These are phyloP conservation scores for Epicoccum sorghinum DNA, from an alignment of 2,329 filamentous ascomycete species.

Conservation along the genomic window DNA sequence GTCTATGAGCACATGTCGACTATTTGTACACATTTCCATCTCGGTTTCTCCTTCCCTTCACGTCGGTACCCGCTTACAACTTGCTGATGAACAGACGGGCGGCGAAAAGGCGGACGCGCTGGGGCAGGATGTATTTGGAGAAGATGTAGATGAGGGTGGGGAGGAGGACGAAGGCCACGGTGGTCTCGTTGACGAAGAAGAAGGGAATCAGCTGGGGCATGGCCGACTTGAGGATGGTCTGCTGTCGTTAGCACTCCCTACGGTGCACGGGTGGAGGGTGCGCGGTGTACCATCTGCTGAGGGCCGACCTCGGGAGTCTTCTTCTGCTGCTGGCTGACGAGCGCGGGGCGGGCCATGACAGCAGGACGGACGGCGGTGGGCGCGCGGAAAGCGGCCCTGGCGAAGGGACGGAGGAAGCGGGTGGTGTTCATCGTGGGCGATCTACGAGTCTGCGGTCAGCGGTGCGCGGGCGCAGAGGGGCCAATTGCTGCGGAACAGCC, in stretches of 20 bases:
- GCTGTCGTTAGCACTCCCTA: constrained; percentile 22
- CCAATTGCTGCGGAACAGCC: constrained; percentile 35
- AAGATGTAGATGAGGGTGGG: constrained; percentile 53
- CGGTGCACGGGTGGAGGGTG: background rate
- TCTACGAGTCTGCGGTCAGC: constrained; percentile 39
- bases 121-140: constrained; percentile 53
- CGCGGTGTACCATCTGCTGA: constrained; percentile 42
- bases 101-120: constrained; percentile 49
- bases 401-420: constrained; percentile 50
- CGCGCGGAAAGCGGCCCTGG: constrained; percentile 49
- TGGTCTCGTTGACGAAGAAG: constrained; percentile 55
- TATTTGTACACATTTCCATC: constrained; percentile 41
- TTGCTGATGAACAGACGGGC: constrained; percentile 54
- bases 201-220: constrained; percentile 55
- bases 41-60: constrained; percentile 8
- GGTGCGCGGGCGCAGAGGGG: constrained; percentile 24
- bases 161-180: constrained; percentile 49
- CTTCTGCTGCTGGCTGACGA: constrained; percentile 45
- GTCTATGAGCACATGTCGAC: constrained; percentile 44
- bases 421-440: constrained; percentile 51
- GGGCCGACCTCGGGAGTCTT: constrained; percentile 39
- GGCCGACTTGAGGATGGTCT: constrained; percentile 50
- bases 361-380: constrained; percentile 43
- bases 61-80: constrained; percentile 39
- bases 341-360: constrained; percentile 44